Conservation (phyloP, 139 green algal genomes). For the Chlamydomonas urium region DNA sequence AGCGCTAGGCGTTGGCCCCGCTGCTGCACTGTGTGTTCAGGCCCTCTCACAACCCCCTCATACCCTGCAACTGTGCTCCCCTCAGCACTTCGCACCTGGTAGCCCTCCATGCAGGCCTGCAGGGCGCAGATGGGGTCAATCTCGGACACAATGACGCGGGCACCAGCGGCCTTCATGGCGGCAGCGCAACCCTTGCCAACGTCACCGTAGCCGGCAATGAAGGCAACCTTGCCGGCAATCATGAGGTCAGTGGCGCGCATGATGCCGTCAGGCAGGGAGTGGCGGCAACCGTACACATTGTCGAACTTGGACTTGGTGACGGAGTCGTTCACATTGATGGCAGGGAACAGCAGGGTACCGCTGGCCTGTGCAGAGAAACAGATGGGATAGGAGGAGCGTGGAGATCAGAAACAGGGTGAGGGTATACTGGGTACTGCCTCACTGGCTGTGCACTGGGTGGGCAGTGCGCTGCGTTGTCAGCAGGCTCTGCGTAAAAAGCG, state of each 20-base stretch:
- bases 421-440: no score
- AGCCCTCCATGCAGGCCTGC: constrained; percentile 53
- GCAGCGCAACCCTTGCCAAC: constrained; percentile 97
- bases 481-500: no score
- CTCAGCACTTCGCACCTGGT: neutral
- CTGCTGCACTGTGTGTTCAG: no score
- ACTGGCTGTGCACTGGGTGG: no score
- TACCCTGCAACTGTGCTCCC: no score
- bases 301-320: constrained; percentile 99
- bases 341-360: constrained; percentile 93
- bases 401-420: no score
- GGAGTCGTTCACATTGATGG: constrained; percentile 99
- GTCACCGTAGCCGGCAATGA: constrained; percentile 94
- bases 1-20: no score
- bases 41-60: no score
- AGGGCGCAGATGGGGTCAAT: constrained; percentile 99
- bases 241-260: constrained; percentile 99
- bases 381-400: no score
- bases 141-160: constrained; percentile 87
- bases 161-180: constrained; percentile 96
- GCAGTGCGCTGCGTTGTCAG: no score
- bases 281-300: constrained; percentile 99
- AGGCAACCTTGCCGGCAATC: constrained; percentile 74
- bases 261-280: constrained; percentile 99
- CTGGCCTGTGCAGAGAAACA: no score